These are phyloP conservation scores for Colletotrichum destructivum DNA, from an alignment of 2,329 filamentous ascomycete species.

Conservation along the genomic window DNA sequence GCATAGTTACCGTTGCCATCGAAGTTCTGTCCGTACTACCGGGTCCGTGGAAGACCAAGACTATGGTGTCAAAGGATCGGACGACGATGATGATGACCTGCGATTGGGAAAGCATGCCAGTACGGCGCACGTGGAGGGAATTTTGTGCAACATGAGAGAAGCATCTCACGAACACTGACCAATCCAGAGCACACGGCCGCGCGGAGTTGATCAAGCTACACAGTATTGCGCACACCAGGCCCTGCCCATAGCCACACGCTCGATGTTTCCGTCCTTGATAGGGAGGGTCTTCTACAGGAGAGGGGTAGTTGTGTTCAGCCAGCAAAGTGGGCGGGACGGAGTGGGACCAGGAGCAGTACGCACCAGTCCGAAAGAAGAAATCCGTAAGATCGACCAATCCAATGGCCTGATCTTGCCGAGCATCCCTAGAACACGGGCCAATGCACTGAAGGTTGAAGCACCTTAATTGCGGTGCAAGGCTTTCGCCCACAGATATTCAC, in stretches of 20 bases:
- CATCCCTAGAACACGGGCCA: slow-evolving; percentile 3
- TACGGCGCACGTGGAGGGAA: neutral
- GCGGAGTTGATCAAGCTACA: neutral
- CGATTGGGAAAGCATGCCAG: neutral
- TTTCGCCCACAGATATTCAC: neutral
- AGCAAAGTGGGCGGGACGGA: slow-evolving; percentile 12
- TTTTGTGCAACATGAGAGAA: neutral
- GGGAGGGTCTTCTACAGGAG: neutral
- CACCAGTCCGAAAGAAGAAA: slow-evolving; percentile 16
- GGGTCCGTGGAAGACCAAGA: neutral
- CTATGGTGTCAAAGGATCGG: slow-evolving; percentile 2
- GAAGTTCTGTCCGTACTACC: neutral
- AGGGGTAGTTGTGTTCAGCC: slow-evolving; percentile 18
- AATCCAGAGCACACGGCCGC: neutral
- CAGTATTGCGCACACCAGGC: neutral
- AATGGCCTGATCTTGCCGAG: neutral
- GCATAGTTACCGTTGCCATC: too few relatives aligned
- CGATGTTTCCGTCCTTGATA: neutral
- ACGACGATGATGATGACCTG: neutral
- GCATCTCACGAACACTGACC: neutral
- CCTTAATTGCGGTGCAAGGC: neutral
- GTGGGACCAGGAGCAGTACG: neutral
- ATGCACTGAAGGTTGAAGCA: slow-evolving; percentile 10
- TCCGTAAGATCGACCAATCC: slow-evolving; percentile 33
- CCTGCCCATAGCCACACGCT: neutral